Base-by-base conservation (phyloP, 345 rosid genomes). In the Psidium friedrichsthalianum region DNA sequence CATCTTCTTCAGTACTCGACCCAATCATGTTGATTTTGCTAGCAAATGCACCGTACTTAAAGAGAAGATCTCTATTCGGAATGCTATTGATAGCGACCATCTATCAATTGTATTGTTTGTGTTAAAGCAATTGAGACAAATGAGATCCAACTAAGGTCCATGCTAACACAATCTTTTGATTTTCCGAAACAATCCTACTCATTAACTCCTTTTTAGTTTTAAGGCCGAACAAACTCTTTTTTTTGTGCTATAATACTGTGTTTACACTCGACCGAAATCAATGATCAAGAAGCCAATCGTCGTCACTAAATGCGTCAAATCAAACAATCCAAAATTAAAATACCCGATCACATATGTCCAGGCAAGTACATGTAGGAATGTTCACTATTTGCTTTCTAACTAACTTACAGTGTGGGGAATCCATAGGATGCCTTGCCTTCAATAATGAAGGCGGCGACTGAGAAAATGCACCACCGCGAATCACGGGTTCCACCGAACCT, bases 211-310 rank as follows among this genome's bases (percentile, higher is more conserved):
- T 49, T 51, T 51, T 11, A 51, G 52, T 51, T 51, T 11, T 51
- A 0, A 11, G 52, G 52, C 52, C 52, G 11, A 2, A 11, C 52
- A 51, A 51, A 10, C 12, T 10, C 1, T 9, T 49, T 49, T 32
- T 32, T 64, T 16, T 11, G 2, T 0, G 0, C 1, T 0, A 0
- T 8, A 8, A 16, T 0, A 0, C 47, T 18, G 0, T 0, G 2
- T 69, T 9, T 0, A 1, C 36, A 64, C 47, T 64, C 24, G 9
- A 69, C 8, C 6, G 0, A 9, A 18, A 69, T 32, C 12, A 0
- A 4, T 36, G 12, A 69, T 9, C 0, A 0, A 1, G 14, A 69
- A 18, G 7, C 24, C 8, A 36, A 15, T 56, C 1, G 1, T 15
- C 9, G 0, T 29, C 0, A 29, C 11, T 2, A 16, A 29, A 61